phyloP scores from a whole-genome alignment of 2,329 filamentous ascomycete species.

The Aspergillus latus region DNA sequence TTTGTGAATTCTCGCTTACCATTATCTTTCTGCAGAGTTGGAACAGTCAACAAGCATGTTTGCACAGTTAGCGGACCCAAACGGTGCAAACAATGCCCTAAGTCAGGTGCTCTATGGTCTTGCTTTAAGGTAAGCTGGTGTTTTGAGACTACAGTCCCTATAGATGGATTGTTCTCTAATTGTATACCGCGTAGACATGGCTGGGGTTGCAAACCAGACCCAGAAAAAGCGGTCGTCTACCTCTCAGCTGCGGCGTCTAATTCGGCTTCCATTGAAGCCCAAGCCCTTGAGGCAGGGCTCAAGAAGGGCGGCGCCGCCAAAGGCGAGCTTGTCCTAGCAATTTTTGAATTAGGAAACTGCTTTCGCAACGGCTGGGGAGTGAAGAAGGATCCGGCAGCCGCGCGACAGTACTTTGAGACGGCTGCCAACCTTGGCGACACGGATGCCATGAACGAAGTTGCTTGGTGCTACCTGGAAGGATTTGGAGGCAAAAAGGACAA shows the following conservation, averaged over 20 bases:
- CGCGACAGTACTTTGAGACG: slow-evolving; percentile 91
- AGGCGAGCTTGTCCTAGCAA: slow-evolving; percentile 92
- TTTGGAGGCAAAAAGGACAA: slow-evolving; percentile 98
- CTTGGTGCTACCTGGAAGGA: slow-evolving; percentile 95
- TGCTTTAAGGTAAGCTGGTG: slow-evolving; percentile 66
- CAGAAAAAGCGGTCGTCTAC: slow-evolving; percentile 73
- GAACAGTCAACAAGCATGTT: slow-evolving; percentile 82
- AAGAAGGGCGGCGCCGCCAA: slow-evolving; percentile 94
- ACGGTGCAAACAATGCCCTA: slow-evolving; percentile 84
- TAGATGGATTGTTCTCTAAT: neutral
- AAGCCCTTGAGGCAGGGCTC: slow-evolving; percentile 81
- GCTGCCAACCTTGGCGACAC: slow-evolving; percentile 94
- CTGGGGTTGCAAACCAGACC: slow-evolving; percentile 80
- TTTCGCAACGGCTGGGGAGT: slow-evolving; percentile 96
- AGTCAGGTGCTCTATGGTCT: slow-evolving; percentile 96
- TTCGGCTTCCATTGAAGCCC: slow-evolving; percentile 79
- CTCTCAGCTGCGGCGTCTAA: slow-evolving; percentile 87
- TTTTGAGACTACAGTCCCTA: neutral
- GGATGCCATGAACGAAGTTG: slow-evolving; percentile 96
- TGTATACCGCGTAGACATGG: slow-evolving; percentile 65
- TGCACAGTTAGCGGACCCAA: slow-evolving; percentile 75
- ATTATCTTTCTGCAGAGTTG: slow-evolving; percentile 53
- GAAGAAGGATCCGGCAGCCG: slow-evolving; percentile 78
- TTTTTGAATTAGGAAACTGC: slow-evolving; percentile 76
- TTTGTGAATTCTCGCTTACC: neutral